Evolutionary conservation across 179 eudicot genomes (phyloP).

Genomic region (Corrigiola litoralis): DNA sequence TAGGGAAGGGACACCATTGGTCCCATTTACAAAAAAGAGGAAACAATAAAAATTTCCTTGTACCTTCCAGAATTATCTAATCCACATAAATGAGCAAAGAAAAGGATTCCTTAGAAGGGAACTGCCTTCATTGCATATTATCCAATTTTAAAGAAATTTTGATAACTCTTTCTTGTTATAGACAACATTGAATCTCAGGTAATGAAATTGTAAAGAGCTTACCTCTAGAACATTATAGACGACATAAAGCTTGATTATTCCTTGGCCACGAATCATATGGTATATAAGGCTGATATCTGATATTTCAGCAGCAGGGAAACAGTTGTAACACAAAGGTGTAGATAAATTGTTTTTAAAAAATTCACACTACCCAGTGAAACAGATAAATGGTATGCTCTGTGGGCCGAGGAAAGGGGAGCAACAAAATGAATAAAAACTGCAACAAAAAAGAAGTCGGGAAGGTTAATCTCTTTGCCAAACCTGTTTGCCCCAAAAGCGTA

Average conservation of each 20-base stretch:
- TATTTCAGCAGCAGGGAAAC: conserved; percentile 13
- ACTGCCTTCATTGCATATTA: not conserved
- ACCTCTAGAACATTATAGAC: conserved; percentile 98
- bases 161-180: too few relatives aligned
- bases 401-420: not conserved
- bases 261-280: conserved; percentile 99
- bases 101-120: too few relatives aligned
- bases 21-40: too few relatives aligned
- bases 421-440: not conserved
- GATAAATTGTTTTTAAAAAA: not conserved
- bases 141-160: too few relatives aligned
- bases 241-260: conserved; percentile 87
- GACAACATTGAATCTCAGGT: too few relatives aligned
- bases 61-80: too few relatives aligned
- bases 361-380: not conserved
- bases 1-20: too few relatives aligned
- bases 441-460: not conserved
- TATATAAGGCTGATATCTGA: conserved; percentile 98
- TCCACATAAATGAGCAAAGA: too few relatives aligned
- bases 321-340: not conserved
- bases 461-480: conserved; percentile 27
- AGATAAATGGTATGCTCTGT: conserved; percentile 9
- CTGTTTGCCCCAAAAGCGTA: conserved; percentile 66
- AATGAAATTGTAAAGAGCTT: conserved; percentile 13
- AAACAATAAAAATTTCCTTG: too few relatives aligned